Evolutionary conservation across 306 rosid genomes (phyloP).

Genomic region (Casuarina equisetifolia): DNA sequence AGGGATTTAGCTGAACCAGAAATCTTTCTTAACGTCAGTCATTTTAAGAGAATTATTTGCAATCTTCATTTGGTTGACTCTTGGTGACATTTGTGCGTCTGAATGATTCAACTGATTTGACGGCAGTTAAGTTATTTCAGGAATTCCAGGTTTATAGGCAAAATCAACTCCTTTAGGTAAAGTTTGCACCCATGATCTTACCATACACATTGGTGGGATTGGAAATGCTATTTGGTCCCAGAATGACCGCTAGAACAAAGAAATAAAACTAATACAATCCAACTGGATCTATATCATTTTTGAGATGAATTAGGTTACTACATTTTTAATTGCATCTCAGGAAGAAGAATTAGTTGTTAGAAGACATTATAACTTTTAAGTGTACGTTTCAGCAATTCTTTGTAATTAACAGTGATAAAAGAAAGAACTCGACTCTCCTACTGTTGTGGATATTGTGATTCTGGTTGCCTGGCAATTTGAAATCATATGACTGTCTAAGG

Average conservation of each 20-base stretch:
- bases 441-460: constrained; percentile 3
- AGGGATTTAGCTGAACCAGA: neutral
- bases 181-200: neutral
- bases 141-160: neutral
- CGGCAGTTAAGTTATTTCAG: neutral
- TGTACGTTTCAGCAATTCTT: neutral
- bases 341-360: neutral
- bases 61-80: neutral
- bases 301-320: neutral
- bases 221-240: neutral
- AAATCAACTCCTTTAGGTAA: neutral
- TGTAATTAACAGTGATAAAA: neutral
- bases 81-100: neutral
- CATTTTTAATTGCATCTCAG: neutral
- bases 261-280: no score
- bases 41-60: neutral
- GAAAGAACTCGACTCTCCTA: neutral
- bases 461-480: constrained; percentile 18
- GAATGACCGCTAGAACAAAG: neutral
- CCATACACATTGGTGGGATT: neutral
- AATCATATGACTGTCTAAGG: neutral
- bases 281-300: neutral
- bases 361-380: neutral
- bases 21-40: neutral
- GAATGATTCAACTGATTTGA: neutral